phyloP scores from a whole-genome alignment of 2,329 filamentous ascomycete species.

The Pestalotiopsis sp. region DNA sequence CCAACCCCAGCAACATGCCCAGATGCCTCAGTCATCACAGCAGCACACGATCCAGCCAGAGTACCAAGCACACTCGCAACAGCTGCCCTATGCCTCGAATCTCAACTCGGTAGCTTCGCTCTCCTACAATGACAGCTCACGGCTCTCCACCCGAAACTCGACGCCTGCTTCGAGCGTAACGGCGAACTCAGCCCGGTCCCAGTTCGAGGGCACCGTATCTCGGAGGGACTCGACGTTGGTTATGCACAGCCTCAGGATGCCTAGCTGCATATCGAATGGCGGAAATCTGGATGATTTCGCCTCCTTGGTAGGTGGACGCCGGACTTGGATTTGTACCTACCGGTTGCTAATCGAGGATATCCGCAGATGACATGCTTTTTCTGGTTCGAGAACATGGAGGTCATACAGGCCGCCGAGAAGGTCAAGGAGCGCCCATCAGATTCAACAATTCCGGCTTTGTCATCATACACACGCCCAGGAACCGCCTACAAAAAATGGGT shows the following conservation, averaged over 20 bases:
- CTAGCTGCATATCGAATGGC: slow-evolving; percentile 74
- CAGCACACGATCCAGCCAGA: slow-evolving; percentile 9
- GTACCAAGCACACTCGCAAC: slow-evolving; percentile 14
- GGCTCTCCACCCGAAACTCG: slow-evolving; percentile 37
- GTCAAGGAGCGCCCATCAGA: slow-evolving; percentile 41
- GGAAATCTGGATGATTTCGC: slow-evolving; percentile 83
- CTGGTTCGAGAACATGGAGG: slow-evolving; percentile 92
- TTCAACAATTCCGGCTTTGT: slow-evolving; percentile 53
- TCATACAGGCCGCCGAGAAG: slow-evolving; percentile 74
- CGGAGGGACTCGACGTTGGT: slow-evolving; percentile 49
- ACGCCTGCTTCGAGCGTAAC: slow-evolving; percentile 38
- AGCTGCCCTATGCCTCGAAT: slow-evolving; percentile 17
- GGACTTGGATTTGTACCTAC: not conserved
- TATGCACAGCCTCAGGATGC: slow-evolving; percentile 69
- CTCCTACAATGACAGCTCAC: slow-evolving; percentile 25
- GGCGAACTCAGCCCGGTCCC: slow-evolving; percentile 27
- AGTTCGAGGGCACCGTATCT: slow-evolving; percentile 33
- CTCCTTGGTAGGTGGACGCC: slow-evolving; percentile 64
- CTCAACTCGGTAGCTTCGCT: slow-evolving; percentile 22
- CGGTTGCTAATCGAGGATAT: slow-evolving; percentile 20
- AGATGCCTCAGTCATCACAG: not conserved
- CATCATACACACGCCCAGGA: slow-evolving; percentile 73
- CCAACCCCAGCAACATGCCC: slow-evolving; percentile 31
- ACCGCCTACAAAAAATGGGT: slow-evolving; percentile 93
- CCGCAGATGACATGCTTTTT: slow-evolving; percentile 89